Evolutionary conservation across 1,284 basidiomycete genomes (phyloP).

Genomic region (Leccinum griseonigrum): DNA sequence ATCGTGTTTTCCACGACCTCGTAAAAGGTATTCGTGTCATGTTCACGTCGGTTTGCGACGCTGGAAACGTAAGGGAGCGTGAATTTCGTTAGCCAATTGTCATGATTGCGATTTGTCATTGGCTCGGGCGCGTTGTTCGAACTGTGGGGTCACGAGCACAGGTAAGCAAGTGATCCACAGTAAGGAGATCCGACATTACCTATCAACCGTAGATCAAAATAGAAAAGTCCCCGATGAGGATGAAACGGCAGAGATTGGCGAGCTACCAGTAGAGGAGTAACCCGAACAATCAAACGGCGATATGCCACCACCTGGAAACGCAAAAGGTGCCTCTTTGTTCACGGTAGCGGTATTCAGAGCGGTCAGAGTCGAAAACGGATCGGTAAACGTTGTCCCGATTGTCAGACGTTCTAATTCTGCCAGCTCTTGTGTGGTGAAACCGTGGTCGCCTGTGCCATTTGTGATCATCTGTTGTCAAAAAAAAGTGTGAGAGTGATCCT

Average conservation of each 20-base stretch:
- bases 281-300: conserved; percentile 18
- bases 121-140: neutral
- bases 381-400: conserved; percentile 18
- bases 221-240: conserved; percentile 15
- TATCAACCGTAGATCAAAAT: conserved; percentile 1
- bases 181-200: neutral
- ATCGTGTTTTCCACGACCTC: neutral
- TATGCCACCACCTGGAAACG: conserved; percentile 5
- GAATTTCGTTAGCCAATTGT: conserved; percentile 1
- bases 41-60: neutral
- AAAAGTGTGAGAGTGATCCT: conserved; percentile 1
- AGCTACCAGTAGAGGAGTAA: conserved; percentile 8
- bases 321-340: neutral
- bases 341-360: neutral
- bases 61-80: conserved; percentile 7
- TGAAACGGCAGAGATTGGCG: conserved; percentile 12
- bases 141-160: neutral
- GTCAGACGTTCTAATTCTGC: conserved; percentile 18
- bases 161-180: neutral
- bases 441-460: conserved; percentile 4
- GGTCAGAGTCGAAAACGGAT: conserved; percentile 17
- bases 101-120: neutral
- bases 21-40: neutral
- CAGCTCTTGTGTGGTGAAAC: conserved; percentile 14
- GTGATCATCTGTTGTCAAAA: neutral